A percentile compares a stretch with the other conserved stretches of the same genome.
These are phyloP conservation scores for Cymbopogon flexuosus DNA, from an alignment of 202 grass and related monocot species.

Conservation along the genomic window DNA sequence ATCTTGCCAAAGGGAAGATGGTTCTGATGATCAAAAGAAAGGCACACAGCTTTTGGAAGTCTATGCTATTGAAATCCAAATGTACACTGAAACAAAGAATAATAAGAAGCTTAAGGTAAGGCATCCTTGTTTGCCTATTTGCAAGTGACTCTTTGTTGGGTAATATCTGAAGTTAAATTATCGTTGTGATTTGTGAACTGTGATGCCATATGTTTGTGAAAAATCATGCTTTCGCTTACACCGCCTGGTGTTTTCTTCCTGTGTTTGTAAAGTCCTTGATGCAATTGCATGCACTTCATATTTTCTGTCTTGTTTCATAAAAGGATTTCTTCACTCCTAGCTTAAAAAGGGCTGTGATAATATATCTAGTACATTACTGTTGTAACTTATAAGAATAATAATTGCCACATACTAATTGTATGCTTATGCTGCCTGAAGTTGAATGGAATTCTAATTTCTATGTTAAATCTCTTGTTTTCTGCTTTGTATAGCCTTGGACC, in stretches of 20 bases:
- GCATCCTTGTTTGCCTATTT: background rate
- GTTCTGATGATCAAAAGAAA: constrained; percentile 99
- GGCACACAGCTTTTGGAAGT: constrained; percentile 99
- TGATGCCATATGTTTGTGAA: background rate
- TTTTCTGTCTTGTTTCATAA: background rate
- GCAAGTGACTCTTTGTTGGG: background rate
- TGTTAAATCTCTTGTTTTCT: background rate
- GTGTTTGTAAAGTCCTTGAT: background rate
- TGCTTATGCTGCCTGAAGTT: background rate
- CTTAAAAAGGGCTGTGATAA: background rate
- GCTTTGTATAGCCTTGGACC: constrained; percentile 6
- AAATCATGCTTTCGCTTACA: background rate
- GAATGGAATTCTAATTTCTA: background rate
- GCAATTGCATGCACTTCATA: background rate
- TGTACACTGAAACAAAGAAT: constrained; percentile 99
- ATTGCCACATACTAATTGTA: background rate
- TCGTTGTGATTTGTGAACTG: background rate
- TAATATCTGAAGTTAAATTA: background rate
- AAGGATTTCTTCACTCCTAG: background rate
- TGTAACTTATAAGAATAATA: background rate
- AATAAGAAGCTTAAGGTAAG: constrained; percentile 96
- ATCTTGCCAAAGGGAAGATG: constrained; percentile 96
- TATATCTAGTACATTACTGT: background rate
- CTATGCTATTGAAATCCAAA: constrained; percentile 99
- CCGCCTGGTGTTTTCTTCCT: background rate